Evolutionary conservation across 768 basidiomycete species (phyloP).

Genomic region (Podaxis pistillaris): DNA sequence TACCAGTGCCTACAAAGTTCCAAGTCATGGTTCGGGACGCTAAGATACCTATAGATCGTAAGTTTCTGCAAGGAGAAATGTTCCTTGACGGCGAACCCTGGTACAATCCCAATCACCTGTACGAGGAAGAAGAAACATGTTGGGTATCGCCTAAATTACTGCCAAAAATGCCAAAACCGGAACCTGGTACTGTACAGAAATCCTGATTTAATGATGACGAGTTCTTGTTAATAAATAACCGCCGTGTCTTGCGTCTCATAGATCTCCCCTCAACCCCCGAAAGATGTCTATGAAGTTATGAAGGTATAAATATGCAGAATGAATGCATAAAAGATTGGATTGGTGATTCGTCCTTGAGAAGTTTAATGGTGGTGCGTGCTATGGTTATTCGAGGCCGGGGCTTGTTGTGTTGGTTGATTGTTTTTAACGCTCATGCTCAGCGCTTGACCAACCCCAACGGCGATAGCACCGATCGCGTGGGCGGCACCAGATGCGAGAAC

Average conservation of each 20-base stretch:
- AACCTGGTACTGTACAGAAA: background rate
- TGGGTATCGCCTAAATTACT: slow-evolving; percentile 11
- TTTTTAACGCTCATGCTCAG: slow-evolving; percentile 34
- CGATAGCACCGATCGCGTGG: slow-evolving; percentile 78
- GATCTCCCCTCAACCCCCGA: background rate
- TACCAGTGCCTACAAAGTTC: slow-evolving; percentile 61
- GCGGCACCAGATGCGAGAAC: slow-evolving; percentile 71
- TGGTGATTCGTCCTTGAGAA: background rate
- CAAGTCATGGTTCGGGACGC: slow-evolving; percentile 45
- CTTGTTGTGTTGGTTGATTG: slow-evolving; percentile 18
- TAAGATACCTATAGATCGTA: slow-evolving; percentile 37
- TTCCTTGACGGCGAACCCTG: slow-evolving; percentile 38
- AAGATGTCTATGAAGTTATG: slow-evolving; percentile 1
- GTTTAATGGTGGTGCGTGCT: background rate
- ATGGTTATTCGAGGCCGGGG: background rate
- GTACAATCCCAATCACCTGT: background rate
- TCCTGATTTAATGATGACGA: slow-evolving; percentile 1
- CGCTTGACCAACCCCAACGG: slow-evolving; percentile 65
- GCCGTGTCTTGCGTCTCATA: background rate
- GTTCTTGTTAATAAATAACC: background rate
- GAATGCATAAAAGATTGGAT: background rate
- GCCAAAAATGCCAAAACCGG: background rate
- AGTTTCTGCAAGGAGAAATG: slow-evolving; percentile 43
- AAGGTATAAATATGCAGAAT: background rate
- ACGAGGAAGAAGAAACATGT: slow-evolving; percentile 5